Base-by-base conservation (phyloP, 192 early-diverging fungal species). In the Backusella mclennaniae region DNA sequence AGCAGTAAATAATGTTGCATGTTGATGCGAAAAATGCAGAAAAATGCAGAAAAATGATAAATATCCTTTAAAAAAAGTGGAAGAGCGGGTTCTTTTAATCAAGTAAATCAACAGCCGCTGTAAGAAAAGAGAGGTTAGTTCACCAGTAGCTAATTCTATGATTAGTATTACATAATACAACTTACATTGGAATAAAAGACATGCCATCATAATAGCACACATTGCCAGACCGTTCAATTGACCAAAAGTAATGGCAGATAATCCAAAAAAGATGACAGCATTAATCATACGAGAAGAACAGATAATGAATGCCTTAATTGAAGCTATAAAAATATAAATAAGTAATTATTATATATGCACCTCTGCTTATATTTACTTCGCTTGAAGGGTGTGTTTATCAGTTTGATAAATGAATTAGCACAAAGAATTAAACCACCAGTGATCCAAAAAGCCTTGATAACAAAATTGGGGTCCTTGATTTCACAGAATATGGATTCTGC, bases 181-280 rank as follows among this genome's bases (percentile, higher is more conserved):
- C 79, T 70, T 77, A 81, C 80, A 77, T 81, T 81, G 80, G 15
- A 81, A 70, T 19, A 81, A 33, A 31, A 81, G 52, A 38, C 76
- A 81, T n/a, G 66, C 66, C 44, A 77, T 77, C 67, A 81, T 73
- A 29, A 81, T 71, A 29, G 36, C 67, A 44, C 74, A 42, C 66
- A 81, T 76, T 17, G 42, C 41, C 12, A 81, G 19, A 53, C 77
- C 77, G 23, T 49, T 26, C 12, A 73, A 31, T 11, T 78, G 73
- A 15, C 17, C 31, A 73, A 52, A 74, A 5, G 76, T 67, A 0
- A 68, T 35, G 38, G 67, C 72, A 2, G 80, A 69, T 4, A 81
- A 56, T 39, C 67, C 75, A 74, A 81, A 81, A 42, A 81, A 81
- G 9, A 81, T 38, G 26, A 81, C 69, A 5, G 80, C 80, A 39